A percentile compares a stretch with the other conserved stretches of the same genome.
These are phyloP conservation scores for Paramecium octaurelia DNA, from an alignment of 73 alveolate genomes.

Conservation along the genomic window DNA sequence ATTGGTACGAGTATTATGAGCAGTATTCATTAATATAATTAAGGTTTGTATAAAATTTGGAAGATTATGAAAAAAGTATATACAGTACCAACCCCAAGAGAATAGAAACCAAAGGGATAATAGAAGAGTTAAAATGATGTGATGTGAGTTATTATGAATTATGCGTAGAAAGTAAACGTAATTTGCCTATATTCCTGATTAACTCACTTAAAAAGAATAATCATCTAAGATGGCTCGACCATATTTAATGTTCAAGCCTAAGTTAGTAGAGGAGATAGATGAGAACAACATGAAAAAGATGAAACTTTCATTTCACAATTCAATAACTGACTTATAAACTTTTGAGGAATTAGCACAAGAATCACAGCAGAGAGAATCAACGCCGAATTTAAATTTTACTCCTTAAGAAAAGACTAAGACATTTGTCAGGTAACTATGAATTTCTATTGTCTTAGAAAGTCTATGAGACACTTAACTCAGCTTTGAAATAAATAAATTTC, in stretches of 20 bases:
- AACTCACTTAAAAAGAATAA: background rate
- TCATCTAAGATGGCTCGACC: constrained; percentile 1
- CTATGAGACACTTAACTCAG: constrained; percentile 5
- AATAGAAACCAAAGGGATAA: background rate
- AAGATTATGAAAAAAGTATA: background rate
- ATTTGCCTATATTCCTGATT: background rate
- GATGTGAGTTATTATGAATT: background rate
- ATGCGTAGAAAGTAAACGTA: background rate
- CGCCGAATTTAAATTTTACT: background rate
- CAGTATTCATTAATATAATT: background rate
- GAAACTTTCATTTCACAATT: constrained; percentile 2
- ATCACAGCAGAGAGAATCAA: background rate
- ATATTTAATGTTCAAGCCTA: background rate
- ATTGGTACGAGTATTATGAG: background rate
- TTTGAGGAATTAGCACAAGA: background rate
- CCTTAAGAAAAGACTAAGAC: background rate
- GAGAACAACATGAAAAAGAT: constrained; percentile 11
- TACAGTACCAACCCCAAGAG: background rate
- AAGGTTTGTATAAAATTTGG: background rate
- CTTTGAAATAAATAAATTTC: background rate
- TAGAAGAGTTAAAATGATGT: background rate
- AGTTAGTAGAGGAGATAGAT: background rate
- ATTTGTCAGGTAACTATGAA: background rate
- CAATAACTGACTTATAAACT: constrained; percentile 9
- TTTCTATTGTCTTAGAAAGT: background rate